Evolutionary conservation across 2,329 filamentous ascomycete genomes (phyloP), one percentile per base, ranked within the genome.

Genomic region (Alternaria sp.): DNA sequence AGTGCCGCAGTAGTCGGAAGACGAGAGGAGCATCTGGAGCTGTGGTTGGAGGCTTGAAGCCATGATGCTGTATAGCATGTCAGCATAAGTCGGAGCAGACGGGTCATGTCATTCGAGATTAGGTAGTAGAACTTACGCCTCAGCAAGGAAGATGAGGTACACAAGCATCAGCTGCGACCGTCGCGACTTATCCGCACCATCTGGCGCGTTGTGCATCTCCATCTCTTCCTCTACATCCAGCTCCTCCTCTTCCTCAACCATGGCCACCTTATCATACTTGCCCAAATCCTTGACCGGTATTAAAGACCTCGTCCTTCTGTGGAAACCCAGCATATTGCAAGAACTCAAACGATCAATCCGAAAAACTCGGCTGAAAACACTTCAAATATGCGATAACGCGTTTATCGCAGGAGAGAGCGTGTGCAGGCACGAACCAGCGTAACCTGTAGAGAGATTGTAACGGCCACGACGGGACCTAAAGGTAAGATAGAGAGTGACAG

Each of bases 41-140:
- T 83, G 81, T 14, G 81, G 78, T 50, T 82, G 80, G 7, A 83
- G 76, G 54, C 80, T 82, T n/a, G 82, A 81, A 27, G 81, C 79
- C 79, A 84, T 82, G 67, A 84, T 82, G 38, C 78, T 80, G 60
- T 45, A 28, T 32, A 11, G 56, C 3, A 38, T 30, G 52, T 67
- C 32, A 61, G 60, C 53, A 60, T 41, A 53, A 50, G 46, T 62
- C 34, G 46, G 51, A 46, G 28, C 28, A 22, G 38, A 52, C 16
- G 40, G 28, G 27, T 41, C 30, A 20, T 36, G 34, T 8, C 40
- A 12, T 3, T 18, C 28, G 46, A 49, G 55, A 40, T 36, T 43
- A 27, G 54, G 5, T 50, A 32, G 30, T 20, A 49, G 50, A 32
- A 74, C 78, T 51, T 74, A 80, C 74, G 81, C 81, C 73, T 84